Base-by-base conservation (phyloP, 441 rosid species). In the Pelargonium fulgidum region DNA sequence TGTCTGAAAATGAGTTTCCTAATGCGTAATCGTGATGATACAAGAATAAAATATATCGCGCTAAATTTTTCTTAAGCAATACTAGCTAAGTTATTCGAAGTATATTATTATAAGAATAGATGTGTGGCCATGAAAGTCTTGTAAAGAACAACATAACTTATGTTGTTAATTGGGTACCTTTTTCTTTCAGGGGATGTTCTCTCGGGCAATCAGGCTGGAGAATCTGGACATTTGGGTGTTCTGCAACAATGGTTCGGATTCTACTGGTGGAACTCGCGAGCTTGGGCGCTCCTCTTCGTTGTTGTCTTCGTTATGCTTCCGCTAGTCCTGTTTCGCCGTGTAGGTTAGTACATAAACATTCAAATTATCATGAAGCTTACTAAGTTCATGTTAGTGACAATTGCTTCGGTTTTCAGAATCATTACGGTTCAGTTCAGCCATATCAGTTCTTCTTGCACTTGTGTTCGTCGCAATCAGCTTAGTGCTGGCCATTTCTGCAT, bases 241-340 rank as follows among this genome's bases (percentile, higher is more conserved):
- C 67, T 91, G 79, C 93, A 85, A 70, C 85, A 83, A 85, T 87
- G 97, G 93, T 89, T 91, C 73, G 96, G 97, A 48, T 14, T 66
- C 71, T 83, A 81, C 19, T 86, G 93, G 96, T 91, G 97, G 97
- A 89, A 85, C 74, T 70, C 96, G 0, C 77, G 96, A 4, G 81
- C 80, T 68, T 79, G 85, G 39, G 79, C 87, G 1, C 72, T 91
- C 66, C 79, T 91, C 52, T 71, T 85, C 81, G 67, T 82, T 44
- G 70, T 83, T 1, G 64, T 81, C 48, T 73, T 89, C 74, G 79
- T 91, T 36, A 71, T 86, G 77, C 82, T 91, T 72, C 97, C 93
- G 0, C 72, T 87, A 64, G 88, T 80, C 68, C 73, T 84, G 63
- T 77, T 78, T 62, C 79, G 79, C 77, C 85, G 89, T 4, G 82